Evolutionary conservation across 495 filamentous ascomycete species (phyloP), one percentile per base, ranked within the genome.

Genomic region (Neurospora sublineolata): DNA sequence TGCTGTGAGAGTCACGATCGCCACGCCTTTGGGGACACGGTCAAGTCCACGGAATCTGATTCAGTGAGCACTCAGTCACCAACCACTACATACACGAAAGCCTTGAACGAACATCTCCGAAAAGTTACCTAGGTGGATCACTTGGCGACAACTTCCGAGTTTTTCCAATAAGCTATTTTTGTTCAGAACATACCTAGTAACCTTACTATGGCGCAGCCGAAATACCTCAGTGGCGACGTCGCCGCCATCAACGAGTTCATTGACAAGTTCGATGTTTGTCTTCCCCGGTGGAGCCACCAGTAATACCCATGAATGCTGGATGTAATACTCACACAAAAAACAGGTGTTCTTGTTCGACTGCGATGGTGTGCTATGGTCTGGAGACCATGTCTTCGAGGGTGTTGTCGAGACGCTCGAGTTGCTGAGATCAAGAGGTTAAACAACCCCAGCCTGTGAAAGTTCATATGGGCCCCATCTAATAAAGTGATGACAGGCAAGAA

Each of bases 311-410:
- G 37, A 37, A 30, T 12, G 37, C 36, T 70, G 52, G 14, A 64
- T 18, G 37, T 44, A 38, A 60, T 64, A 16, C 67, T 70, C 69
- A 73, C 67, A 33, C 5, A 8, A 12, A 30, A 40, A 36, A 68
- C 76, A 98, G 94, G 88, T 92, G 37, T 98, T 99, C 78, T 84
- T 99, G 9, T 93, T 99, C 75, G 95, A 99, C 79, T 99, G 95
- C 81, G 95, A 99, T 88, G 95, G 94, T 76, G 95, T 99, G 14
- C 83, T 99, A 71, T 99, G 95, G 95, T 96, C 93, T 37, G 95
- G 95, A 37, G 93, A 97, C 73, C 89, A 94, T 78, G 83, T 93
- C 14, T 97, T 97, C 75, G 89, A 91, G 16, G 91, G 90, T 23
- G 91, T 91, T 6, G 87, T 90, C 16, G 94, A 97, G 82, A 94